Conservation (phyloP, 2,329 filamentous ascomycete species). For the Penicillium freii region DNA sequence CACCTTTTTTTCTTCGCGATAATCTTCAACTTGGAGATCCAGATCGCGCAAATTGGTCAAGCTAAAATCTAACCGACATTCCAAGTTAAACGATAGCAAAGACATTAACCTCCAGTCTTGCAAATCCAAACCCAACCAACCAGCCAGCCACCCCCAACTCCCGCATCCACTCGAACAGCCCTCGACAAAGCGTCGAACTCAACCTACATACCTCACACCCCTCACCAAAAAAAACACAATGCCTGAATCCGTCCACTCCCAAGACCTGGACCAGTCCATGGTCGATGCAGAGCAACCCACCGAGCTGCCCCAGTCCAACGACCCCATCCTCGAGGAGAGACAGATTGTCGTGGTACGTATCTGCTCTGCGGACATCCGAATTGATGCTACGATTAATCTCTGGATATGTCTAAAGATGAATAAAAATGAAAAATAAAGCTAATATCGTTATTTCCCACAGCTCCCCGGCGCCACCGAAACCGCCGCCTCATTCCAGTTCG, state of each 20-base stretch:
- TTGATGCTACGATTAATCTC: not conserved
- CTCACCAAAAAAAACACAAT: constrained; percentile 21
- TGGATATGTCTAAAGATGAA: not conserved
- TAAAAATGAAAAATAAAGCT: not conserved
- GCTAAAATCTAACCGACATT: not conserved
- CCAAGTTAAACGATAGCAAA: not conserved
- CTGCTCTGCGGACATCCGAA: too few species aligned
- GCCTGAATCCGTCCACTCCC: constrained; percentile 41
- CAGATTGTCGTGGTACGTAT: constrained; percentile 61
- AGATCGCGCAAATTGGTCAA: constrained; percentile 4
- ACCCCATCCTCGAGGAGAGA: constrained; percentile 43
- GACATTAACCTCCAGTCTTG: not conserved
- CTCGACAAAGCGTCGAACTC: not conserved
- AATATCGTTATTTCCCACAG: constrained; percentile 47
- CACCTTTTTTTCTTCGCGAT: constrained; percentile 26
- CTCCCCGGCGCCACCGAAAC: constrained; percentile 79
- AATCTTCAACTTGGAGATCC: constrained; percentile 3
- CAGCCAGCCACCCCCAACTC: not conserved
- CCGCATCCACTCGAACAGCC: not conserved
- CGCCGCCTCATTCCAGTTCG: constrained; percentile 92
- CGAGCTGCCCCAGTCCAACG: constrained; percentile 3
- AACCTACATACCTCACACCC: not conserved
- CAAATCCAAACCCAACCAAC: not conserved
- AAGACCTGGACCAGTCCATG: constrained; percentile 43
- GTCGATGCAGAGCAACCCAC: constrained; percentile 30